Percentiles rank a stretch among this genome's conserved stretches.
phyloP scores from a whole-genome alignment of 139 green algal species.

The Penium margaritaceum region DNA sequence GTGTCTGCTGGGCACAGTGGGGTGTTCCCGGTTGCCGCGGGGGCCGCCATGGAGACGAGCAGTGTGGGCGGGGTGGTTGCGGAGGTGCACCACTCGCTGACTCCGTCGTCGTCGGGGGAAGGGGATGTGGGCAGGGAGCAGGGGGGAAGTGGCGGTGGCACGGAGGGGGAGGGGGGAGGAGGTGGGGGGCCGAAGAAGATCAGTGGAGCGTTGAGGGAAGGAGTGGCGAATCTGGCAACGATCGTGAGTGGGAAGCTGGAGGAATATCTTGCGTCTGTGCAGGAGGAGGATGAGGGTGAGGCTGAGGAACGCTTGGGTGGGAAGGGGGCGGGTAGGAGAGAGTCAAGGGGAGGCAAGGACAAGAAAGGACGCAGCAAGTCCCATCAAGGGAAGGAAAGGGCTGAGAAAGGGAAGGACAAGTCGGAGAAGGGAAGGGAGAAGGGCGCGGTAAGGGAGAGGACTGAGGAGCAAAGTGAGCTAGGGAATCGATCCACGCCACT shows the following conservation, averaged over 20 bases:
- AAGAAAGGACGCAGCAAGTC: not conserved
- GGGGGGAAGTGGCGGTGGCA: no score
- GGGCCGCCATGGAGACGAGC: no score
- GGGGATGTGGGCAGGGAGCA: no score
- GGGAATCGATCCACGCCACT: not conserved
- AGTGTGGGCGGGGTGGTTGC: no score
- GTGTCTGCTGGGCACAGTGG: no score
- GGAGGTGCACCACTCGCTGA: no score
- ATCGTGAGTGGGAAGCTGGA: constrained; percentile 9
- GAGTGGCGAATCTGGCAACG: not conserved
- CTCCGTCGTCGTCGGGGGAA: no score
- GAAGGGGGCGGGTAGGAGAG: not conserved
- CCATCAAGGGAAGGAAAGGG: not conserved
- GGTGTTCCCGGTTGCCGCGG: no score
- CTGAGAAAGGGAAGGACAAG: constrained; percentile 8
- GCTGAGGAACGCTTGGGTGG: not conserved
- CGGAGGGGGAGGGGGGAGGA: no score
- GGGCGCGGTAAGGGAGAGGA: not conserved
- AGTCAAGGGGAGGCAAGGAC: not conserved
- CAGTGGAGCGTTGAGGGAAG: not conserved
- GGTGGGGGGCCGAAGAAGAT: no score
- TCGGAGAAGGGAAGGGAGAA: not conserved
- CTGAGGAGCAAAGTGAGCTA: not conserved
- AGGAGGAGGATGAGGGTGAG: constrained; percentile 2
- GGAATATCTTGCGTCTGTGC: not conserved